Base-by-base conservation (phyloP, 2,329 filamentous ascomycete genomes). In the Neopestalotiopsis sp. region DNA sequence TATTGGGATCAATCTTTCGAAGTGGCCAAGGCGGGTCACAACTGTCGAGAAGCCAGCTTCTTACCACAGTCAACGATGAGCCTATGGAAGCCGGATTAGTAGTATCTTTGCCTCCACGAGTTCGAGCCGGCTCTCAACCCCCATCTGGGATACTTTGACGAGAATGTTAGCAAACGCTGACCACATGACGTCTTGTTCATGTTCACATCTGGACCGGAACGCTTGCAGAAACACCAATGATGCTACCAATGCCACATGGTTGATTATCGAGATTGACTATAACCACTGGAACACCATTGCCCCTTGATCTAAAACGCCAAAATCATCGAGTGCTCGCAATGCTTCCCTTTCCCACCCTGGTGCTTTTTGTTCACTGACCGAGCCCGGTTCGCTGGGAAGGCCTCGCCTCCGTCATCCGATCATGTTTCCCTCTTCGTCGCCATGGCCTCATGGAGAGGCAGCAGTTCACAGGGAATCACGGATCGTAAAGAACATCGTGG, bases 401-500 rank as follows among this genome's bases (percentile, higher is more conserved):
- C 32, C 59, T 28, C 24, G 24, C 24, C 24, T 28, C 28, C 34
- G 1, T 38, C 28, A 38, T 62, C 59, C 59, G n/a, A 42, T 59
- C 59, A 67, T 56, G 38, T 59, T 67, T 57, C 42, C 56, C 28
- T 45, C 42, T 53, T 53, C 66, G 30, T 53, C 58, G 53, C 66
- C 66, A 53, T 34, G 61, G 49, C 66, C 61, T 38, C 57, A 20
- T 57, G 64, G 38, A 57, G 64, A 45, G 40, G 58, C 53, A 62
- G 58, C 61, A 62, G 59, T 62, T 53, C 59, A 62, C 59, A 42
- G n/a, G 61, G 20, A 17, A 57, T 66, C 63, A 66, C 63, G 28
- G 42, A 38, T 58, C 42, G 49, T 38, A 66, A 38, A 56, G 28
- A 28, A 66, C 49, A 57, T 66, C 49, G 42, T 56, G 24, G 63